A percentile compares a stretch with the other conserved stretches of the same genome.
Evolutionary conservation across 257 asterid genomes (phyloP).

Genomic region (Capsicum rhomboideum): DNA sequence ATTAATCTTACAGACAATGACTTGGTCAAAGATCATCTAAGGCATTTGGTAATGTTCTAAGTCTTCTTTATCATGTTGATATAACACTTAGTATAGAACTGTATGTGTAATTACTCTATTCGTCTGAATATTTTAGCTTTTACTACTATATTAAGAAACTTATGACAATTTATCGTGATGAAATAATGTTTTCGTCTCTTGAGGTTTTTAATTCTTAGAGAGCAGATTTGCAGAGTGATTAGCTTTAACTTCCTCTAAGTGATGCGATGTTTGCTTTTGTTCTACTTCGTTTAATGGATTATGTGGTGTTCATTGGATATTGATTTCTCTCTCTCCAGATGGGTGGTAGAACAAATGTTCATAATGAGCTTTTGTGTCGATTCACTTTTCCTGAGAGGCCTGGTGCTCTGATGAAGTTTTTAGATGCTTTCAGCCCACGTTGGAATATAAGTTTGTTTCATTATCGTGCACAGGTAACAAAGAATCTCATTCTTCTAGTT

Average conservation of each 20-base stretch:
- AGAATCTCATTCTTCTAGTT: not conserved
- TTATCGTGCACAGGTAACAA: conserved; percentile 81
- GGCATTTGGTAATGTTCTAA: conserved; percentile 59
- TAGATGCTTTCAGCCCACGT: conserved; percentile 84
- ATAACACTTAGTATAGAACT: not conserved
- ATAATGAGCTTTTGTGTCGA: conserved; percentile 79
- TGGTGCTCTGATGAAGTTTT: conserved; percentile 79
- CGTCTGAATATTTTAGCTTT: not conserved
- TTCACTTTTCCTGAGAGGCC: conserved; percentile 90
- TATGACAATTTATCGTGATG: not conserved
- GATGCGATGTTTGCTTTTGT: not conserved
- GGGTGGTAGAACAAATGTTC: conserved; percentile 83
- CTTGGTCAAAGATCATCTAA: conserved; percentile 88
- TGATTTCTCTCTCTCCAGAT: conserved; percentile 39
- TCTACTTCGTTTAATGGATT: not conserved
- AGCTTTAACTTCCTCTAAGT: not conserved
- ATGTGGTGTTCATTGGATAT: not conserved
- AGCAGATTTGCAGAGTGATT: not conserved
- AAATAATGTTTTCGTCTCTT: not conserved
- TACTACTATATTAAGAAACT: not conserved
- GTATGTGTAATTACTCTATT: not conserved
- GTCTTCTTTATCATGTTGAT: not conserved
- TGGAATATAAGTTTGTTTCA: conserved; percentile 98
- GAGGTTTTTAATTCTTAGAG: not conserved
- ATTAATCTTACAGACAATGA: conserved; percentile 70